phyloP scores from a whole-genome alignment of 192 early-diverging fungal species.

The Entomortierella parvispora region DNA sequence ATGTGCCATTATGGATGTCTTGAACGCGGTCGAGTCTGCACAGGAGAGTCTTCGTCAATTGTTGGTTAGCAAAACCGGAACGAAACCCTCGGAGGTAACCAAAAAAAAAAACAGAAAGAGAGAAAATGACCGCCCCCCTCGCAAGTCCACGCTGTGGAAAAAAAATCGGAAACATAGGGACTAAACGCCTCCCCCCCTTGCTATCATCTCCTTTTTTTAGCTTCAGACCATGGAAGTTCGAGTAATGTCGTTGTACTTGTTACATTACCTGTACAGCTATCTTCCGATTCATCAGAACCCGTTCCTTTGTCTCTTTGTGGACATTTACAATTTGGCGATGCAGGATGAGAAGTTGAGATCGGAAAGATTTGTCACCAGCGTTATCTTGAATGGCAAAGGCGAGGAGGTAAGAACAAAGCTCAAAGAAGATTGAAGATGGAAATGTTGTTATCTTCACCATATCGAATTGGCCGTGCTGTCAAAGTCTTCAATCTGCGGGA shows the following conservation, averaged over 20 bases:
- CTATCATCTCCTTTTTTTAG: neutral
- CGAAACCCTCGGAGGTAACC: slow-evolving; percentile 34
- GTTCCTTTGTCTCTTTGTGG: slow-evolving; percentile 48
- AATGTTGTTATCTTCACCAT: neutral
- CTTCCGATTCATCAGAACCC: slow-evolving; percentile 48
- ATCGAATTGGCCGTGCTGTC: too few species aligned
- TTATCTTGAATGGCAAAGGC: slow-evolving; percentile 50
- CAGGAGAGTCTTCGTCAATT: slow-evolving; percentile 24
- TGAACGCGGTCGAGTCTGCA: slow-evolving; percentile 49
- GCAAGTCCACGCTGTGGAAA: too few species aligned
- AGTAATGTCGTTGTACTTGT: slow-evolving; percentile 40
- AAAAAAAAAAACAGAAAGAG: too few species aligned
- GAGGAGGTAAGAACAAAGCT: slow-evolving; percentile 29
- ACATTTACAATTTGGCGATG: slow-evolving; percentile 42
- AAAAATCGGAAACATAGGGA: too few species aligned
- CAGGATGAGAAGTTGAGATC: slow-evolving; percentile 45
- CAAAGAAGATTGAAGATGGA: neutral
- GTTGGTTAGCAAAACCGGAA: slow-evolving; percentile 17
- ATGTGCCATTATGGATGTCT: slow-evolving; percentile 50
- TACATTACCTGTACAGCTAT: slow-evolving; percentile 45
- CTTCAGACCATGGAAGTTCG: slow-evolving; percentile 31
- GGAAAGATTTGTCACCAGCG: slow-evolving; percentile 47
- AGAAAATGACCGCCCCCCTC: too few species aligned
- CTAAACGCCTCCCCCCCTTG: too few species aligned
- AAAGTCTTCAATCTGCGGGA: too few species aligned